phyloP scores from a whole-genome alignment of 2,329 filamentous ascomycete species.

The Xylaria multiplex region DNA sequence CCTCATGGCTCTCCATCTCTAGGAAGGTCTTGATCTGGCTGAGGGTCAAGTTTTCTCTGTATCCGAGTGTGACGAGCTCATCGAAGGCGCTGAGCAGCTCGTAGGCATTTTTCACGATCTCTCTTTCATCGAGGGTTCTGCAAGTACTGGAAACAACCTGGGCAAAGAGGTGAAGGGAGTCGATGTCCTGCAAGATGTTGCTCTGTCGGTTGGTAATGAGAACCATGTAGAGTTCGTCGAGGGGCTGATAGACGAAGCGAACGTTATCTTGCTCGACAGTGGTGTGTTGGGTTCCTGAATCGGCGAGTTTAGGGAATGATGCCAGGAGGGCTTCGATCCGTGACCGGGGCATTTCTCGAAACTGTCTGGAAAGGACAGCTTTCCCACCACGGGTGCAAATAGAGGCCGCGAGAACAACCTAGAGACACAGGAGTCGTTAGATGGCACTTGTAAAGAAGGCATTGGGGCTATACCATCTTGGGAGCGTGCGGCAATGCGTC shows the following conservation, averaged over 20 bases:
- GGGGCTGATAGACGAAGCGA: slow-evolving; percentile 97
- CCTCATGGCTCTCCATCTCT: slow-evolving; percentile 99
- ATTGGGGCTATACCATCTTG: slow-evolving; percentile 43
- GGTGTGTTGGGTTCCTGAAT: slow-evolving; percentile 95
- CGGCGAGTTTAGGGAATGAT: slow-evolving; percentile 96
- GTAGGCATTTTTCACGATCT: slow-evolving; percentile 94
- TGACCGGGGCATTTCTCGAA: slow-evolving; percentile 96
- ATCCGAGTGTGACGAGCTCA: slow-evolving; percentile 94
- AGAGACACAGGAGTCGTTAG: slow-evolving; percentile 40
- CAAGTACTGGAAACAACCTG: slow-evolving; percentile 97
- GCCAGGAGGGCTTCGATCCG: slow-evolving; percentile 96
- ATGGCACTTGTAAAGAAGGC: slow-evolving; percentile 20
- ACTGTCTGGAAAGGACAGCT: slow-evolving; percentile 96
- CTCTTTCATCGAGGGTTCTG: slow-evolving; percentile 93
- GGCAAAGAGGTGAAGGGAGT: slow-evolving; percentile 96
- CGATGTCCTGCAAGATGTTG: slow-evolving; percentile 99
- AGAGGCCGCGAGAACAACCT: slow-evolving; percentile 98
- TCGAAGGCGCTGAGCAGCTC: slow-evolving; percentile 97
- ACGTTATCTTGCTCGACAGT: slow-evolving; percentile 99
- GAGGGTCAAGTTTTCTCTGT: slow-evolving; percentile 94
- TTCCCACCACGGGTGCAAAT: slow-evolving; percentile 99
- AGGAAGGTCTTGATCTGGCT: slow-evolving; percentile 99
- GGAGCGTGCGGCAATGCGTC: slow-evolving; percentile 6
- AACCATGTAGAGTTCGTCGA: slow-evolving; percentile 99
- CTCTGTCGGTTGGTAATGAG: slow-evolving; percentile 99